Percentiles rank a stretch among this genome's conserved stretches.
phyloP scores from a whole-genome alignment of 306 rosid species.

The Argentina anserina region DNA sequence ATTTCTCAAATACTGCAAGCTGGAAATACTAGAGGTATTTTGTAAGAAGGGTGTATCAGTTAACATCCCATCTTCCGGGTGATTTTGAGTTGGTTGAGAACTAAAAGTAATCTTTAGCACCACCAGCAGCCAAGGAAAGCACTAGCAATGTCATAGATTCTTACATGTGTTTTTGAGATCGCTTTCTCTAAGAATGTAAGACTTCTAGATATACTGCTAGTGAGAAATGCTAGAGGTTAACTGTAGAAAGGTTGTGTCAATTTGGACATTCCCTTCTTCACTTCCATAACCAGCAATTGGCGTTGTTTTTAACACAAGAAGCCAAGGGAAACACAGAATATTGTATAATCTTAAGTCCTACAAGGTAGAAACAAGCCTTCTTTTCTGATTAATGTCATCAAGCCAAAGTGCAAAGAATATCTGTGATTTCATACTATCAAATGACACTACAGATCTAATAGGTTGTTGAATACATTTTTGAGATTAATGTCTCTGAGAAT shows the following conservation, averaged over 20 bases:
- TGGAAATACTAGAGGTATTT: constrained; percentile 58
- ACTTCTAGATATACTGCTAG: constrained; percentile 67
- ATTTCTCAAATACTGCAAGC: constrained; percentile 62
- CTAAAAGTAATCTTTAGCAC: background rate
- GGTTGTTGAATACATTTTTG: background rate
- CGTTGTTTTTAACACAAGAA: background rate
- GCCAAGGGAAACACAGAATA: background rate
- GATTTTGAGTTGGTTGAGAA: constrained; percentile 14
- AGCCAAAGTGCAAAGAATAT: background rate
- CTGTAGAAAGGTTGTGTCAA: constrained; percentile 87
- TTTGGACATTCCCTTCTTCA: constrained; percentile 11
- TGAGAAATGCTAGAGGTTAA: constrained; percentile 57
- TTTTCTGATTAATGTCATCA: background rate
- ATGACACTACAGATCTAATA: background rate
- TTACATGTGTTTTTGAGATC: background rate
- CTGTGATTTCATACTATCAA: background rate
- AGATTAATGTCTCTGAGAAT: constrained; percentile 47
- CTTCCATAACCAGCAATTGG: too few species aligned
- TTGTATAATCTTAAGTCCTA: background rate
- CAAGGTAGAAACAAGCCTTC: too few species aligned
- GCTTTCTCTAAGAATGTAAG: constrained; percentile 62
- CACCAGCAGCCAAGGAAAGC: background rate
- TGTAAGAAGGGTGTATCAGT: constrained; percentile 89
- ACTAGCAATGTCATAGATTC: too few species aligned
- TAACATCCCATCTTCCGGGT: constrained; percentile 54